These are phyloP conservation scores for Ogataea paradorogensis DNA, from an alignment of 805 yeast species.

Conservation along the genomic window DNA sequence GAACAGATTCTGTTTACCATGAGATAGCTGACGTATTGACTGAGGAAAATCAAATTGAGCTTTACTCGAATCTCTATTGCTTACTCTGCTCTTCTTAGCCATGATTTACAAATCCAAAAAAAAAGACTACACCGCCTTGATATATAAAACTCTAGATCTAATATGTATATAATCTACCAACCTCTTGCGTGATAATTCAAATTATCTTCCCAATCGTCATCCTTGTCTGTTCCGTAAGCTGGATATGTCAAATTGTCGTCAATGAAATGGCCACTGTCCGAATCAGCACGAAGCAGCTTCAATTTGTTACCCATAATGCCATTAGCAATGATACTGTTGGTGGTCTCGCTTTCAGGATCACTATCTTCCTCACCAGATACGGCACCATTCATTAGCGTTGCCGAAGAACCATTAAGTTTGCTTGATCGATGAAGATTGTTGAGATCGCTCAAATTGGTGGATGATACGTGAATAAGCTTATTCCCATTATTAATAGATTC, in stretches of 20 bases:
- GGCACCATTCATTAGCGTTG: conserved; percentile 1
- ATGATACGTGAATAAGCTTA: conserved; percentile 21
- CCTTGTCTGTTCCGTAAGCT: conserved; percentile 2
- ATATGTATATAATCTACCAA: conserved; percentile 28
- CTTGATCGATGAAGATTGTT: not conserved
- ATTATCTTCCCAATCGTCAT: conserved; percentile 31
- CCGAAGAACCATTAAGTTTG: not conserved
- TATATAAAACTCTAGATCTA: not conserved
- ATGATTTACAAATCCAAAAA: not conserved
- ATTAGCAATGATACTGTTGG: conserved; percentile 24
- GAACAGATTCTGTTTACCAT: not conserved
- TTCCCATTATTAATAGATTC: conserved; percentile 32
- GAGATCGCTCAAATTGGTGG: conserved; percentile 10
- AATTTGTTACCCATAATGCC: conserved; percentile 31
- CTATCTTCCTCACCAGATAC: conserved; percentile 1
- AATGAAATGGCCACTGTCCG: conserved; percentile 10
- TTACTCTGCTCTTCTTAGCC: not conserved
- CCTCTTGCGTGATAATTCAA: conserved; percentile 42
- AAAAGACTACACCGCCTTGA: conserved; percentile 2
- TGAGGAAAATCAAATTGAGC: conserved; percentile 9
- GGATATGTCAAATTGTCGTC: conserved; percentile 12
- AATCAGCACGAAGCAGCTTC: conserved; percentile 22
- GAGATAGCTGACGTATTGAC: not conserved
- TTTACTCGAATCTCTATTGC: too few relatives aligned
- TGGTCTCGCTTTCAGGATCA: conserved; percentile 8